Percentiles rank a stretch among this genome's conserved stretches.
phyloP scores from a whole-genome alignment of 2,329 filamentous ascomycete genomes.

The Paecilomyces sp. region DNA sequence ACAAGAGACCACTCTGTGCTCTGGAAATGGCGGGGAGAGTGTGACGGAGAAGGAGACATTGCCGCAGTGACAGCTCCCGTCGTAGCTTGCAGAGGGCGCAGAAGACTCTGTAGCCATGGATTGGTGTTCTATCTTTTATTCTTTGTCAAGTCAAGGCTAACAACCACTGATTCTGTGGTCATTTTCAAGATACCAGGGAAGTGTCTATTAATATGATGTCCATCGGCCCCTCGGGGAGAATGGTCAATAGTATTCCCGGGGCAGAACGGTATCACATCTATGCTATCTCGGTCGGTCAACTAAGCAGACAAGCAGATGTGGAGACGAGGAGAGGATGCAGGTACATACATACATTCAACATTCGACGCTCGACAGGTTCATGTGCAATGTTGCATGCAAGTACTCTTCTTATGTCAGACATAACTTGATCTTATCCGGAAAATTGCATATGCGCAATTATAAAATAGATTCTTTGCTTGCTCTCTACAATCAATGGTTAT shows the following conservation, averaged over 20 bases:
- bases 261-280: background rate
- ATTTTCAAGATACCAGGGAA: background rate
- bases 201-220: background rate
- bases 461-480: too few relatives aligned
- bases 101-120: background rate
- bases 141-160: too few relatives aligned
- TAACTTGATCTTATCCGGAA: too few relatives aligned
- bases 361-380: too few relatives aligned
- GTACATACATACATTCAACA: too few relatives aligned
- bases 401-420: background rate
- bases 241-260: background rate
- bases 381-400: background rate
- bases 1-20: background rate
- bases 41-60: background rate
- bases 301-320: background rate
- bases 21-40: background rate
- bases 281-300: background rate
- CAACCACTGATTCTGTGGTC: background rate
- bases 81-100: background rate
- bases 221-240: background rate
- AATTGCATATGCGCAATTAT: too few relatives aligned
- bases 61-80: background rate
- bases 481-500: too few relatives aligned
- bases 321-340: background rate
- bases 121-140: too few relatives aligned